Base-by-base conservation (phyloP, 257 asterid species). In the Solanum medicagineum region DNA sequence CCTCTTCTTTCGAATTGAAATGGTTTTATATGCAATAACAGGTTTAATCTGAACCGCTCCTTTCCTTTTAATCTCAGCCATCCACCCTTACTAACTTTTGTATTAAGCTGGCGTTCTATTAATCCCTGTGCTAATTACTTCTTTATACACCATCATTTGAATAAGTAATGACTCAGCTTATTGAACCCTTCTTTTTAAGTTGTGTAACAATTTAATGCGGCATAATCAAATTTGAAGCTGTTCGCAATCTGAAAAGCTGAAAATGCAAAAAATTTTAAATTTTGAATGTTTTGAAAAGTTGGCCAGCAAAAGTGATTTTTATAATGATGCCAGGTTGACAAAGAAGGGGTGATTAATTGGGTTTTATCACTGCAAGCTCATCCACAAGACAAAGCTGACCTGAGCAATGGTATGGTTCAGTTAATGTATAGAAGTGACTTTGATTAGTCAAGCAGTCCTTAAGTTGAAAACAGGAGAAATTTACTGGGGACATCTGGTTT, bases 351-450 rank as follows among this genome's bases (percentile, higher is more conserved):
- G 40, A 88, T 92, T 84, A 36, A 89, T 84, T 97, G 99, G 99
- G 98, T 97, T 85, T 86, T 97, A 45, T 95, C 99, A 3, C 90
- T 97, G 24, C 97, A 95, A 92, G 97, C 95, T 90, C 93, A 84
- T 88, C 97, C 95, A 9, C 89, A 87, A 85, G 89, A 89, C 55
- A 92, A 88, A 79, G 84, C 71, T 40, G 87, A 86, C 62, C 69
- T 87, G 87, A 90, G 92, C 86, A 91, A 93, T 49, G 99, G 99
- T 97, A 89, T 80, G 87, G 83, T 73, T 85, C 51, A 77, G 86
- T 60, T 62, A 77, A 47, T 65, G 4, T 40, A 81, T 57, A 19
- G 69, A 62, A 84, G 32, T 69, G 32, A 9, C 77, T 45, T 79
- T 66, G 20, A 56, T 56, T 24, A 80, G 71, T n/a, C 75, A 71